Evolutionary conservation across 768 basidiomycete species (phyloP).

Genomic region (Russula sp.): DNA sequence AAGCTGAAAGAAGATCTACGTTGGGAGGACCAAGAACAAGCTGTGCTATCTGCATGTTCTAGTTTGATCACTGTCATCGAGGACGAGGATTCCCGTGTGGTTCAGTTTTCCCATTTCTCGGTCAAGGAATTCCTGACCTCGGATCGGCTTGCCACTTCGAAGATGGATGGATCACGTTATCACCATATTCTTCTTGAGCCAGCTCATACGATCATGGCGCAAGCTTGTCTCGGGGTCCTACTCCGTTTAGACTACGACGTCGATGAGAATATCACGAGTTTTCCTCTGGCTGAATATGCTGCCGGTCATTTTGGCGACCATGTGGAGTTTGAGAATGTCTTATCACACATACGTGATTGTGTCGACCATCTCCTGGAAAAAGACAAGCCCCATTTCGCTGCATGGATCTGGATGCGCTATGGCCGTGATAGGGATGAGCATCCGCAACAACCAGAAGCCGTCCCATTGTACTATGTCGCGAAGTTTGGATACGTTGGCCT

Average conservation of each 20-base stretch:
- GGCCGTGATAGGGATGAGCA: neutral
- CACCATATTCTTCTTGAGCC: too few species aligned
- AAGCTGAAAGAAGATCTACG: neutral
- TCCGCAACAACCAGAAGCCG: neutral
- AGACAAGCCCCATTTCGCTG: neutral
- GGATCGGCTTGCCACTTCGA: too few species aligned
- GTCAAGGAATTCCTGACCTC: too few species aligned
- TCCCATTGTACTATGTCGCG: neutral
- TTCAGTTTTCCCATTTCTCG: too few species aligned
- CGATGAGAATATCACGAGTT: neutral
- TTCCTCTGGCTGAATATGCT: neutral
- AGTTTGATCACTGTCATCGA: too few species aligned
- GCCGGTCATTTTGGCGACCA: neutral
- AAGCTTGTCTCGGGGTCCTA: too few species aligned
- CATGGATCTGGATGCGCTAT: neutral
- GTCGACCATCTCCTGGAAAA: neutral
- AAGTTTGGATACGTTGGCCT: neutral
- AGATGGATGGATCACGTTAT: too few species aligned
- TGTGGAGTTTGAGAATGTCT: neutral
- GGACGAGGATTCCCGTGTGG: too few species aligned
- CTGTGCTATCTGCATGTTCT: too few species aligned
- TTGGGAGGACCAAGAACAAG: neutral
- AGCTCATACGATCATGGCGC: neutral
- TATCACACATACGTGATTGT: neutral
- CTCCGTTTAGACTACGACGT: too few species aligned